Evolutionary conservation across 129 eudicot genomes (phyloP), one percentile per base, ranked within the genome.

Genomic region (Smallanthus sonchifolius): DNA sequence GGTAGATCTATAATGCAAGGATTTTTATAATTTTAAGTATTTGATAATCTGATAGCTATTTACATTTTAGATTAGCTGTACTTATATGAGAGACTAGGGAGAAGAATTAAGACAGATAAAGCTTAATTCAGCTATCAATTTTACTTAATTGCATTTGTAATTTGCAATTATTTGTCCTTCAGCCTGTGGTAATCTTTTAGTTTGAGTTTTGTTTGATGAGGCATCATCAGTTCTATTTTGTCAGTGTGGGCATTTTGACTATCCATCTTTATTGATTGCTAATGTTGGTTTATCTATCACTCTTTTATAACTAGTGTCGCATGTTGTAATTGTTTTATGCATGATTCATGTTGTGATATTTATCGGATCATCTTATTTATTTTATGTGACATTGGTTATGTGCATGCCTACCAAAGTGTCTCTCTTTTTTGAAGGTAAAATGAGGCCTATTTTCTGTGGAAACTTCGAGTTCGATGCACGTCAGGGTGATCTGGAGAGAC

Each of bases 361-460:
- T 9, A 15, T 69, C 2, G 57, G 38, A 16, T 36, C 15, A 16
- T 56, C 35, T 69, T 38, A 3, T 5, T 6, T 44, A 17, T 40
- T 40, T 3, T 15, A 63, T 47, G 10, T 52, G 49, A 4, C 63
- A 60, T 71, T 63, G 9, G 45, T 62, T 70, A 34, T 35, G n/a
- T 59, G 11, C 42, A 51, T 52, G 63, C 45, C 28, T 62, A 70
- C 9, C 44, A 16, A 36, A 57, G 28, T 10, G 39, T 30, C 30
- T 79, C 3, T 28, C 30, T 56, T 17, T 20, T 40, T 64, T 77
- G 77, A 64, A 87, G 94, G 75, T 71, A 71, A 75, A 70, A 92
- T 92, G 97, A 85, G 79, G 92, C 86, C 98, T 10, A 85, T 93
- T 67, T 93, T 93, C 76, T 93, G 98, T 66, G 98, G 97, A 19